Conservation (phyloP, 495 filamentous ascomycete genomes). For the Collariella sp. region DNA sequence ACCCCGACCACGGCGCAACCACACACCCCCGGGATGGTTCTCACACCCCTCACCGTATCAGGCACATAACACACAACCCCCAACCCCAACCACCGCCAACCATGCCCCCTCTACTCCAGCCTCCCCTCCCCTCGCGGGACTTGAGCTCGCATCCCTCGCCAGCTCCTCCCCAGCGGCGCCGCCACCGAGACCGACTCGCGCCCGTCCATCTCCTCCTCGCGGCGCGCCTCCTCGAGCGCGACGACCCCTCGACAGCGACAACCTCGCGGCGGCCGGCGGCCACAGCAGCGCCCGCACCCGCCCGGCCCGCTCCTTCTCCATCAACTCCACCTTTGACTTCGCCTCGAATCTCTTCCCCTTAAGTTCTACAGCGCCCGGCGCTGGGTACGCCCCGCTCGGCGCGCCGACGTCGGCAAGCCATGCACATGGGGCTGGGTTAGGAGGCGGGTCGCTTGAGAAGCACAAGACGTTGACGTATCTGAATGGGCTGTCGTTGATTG, state of each 20-base stretch:
- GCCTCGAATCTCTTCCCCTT: conserved; percentile 83
- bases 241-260: conserved; percentile 65
- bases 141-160: conserved; percentile 91
- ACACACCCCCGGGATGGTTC: background rate
- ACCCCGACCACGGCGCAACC: background rate
- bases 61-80: background rate
- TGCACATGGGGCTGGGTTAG: conserved; percentile 31
- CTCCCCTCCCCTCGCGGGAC: conserved; percentile 57
- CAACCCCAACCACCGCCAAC: conserved; percentile 1
- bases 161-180: conserved; percentile 62
- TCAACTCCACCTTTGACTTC: conserved; percentile 92
- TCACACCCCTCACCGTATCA: background rate
- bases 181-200: conserved; percentile 60
- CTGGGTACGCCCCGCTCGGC: conserved; percentile 73
- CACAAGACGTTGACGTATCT: conserved; percentile 92
- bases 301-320: conserved; percentile 65
- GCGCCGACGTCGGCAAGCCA: conserved; percentile 52
- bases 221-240: conserved; percentile 82
- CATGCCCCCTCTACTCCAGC: conserved; percentile 42
- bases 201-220: conserved; percentile 81
- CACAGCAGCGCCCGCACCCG: conserved; percentile 38
- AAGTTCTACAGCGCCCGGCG: conserved; percentile 63
- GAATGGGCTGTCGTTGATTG: conserved; percentile 82
- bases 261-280: conserved; percentile 41
- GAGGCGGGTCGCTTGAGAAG: conserved; percentile 66